Evolutionary conservation across 768 basidiomycete genomes (phyloP).

Genomic region (Favolaschia claudopus): DNA sequence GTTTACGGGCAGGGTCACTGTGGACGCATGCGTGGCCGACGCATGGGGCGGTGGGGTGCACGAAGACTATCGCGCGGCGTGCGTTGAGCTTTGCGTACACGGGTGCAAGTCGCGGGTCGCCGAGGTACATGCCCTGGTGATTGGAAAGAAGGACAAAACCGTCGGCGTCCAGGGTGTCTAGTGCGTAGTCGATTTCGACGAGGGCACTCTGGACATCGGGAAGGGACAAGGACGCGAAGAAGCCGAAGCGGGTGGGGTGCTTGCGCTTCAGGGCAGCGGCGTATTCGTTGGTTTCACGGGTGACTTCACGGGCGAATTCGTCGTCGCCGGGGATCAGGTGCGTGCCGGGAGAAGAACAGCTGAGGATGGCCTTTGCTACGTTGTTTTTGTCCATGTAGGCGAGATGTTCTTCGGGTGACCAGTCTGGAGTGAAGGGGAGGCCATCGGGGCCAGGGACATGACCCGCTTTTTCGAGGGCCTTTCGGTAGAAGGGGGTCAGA

Average conservation of each 20-base stretch:
- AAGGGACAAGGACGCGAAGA: slow-evolving; percentile 17
- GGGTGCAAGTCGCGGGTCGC: slow-evolving; percentile 5
- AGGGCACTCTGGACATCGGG: slow-evolving; percentile 11
- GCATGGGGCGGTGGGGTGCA: slow-evolving; percentile 15
- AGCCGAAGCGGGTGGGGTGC: slow-evolving; percentile 9
- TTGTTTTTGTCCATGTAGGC: slow-evolving; percentile 14
- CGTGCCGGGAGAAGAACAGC: slow-evolving; percentile 13
- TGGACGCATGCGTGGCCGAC: neutral
- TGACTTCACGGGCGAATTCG: slow-evolving; percentile 9
- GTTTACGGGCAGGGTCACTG: neutral
- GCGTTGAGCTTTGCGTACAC: slow-evolving; percentile 13
- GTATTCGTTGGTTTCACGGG: slow-evolving; percentile 16
- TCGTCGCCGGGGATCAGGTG: slow-evolving; percentile 17
- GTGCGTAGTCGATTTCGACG: slow-evolving; percentile 14
- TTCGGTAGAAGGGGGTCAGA: neutral
- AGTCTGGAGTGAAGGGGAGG: slow-evolving; percentile 5
- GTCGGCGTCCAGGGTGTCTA: slow-evolving; percentile 9
- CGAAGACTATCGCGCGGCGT: slow-evolving; percentile 2
- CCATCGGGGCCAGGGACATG: slow-evolving; percentile 17
- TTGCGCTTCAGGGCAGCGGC: slow-evolving; percentile 14
- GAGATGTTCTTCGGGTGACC: slow-evolving; percentile 10
- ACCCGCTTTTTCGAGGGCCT: slow-evolving; percentile 5
- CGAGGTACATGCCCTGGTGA: slow-evolving; percentile 13
- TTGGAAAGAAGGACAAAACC: slow-evolving; percentile 9
- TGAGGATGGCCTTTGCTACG: slow-evolving; percentile 11